These are phyloP conservation scores for Setaria italica DNA, from an alignment of 202 grass and related monocot genomes.

Conservation along the genomic window DNA sequence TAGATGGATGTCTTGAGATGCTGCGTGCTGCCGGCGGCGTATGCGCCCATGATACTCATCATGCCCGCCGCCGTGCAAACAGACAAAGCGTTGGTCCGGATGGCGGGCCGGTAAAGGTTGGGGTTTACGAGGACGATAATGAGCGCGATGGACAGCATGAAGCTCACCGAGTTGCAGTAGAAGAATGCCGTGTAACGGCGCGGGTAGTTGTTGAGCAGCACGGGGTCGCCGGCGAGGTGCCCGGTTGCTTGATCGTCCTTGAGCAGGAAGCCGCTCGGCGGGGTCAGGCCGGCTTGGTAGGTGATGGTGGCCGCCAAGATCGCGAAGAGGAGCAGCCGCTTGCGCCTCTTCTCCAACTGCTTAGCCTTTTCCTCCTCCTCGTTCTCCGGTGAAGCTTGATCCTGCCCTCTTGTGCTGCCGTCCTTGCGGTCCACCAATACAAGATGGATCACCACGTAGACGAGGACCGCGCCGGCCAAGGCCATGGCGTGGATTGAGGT, in stretches of 20 bases:
- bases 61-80: conserved; percentile 21
- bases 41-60: conserved; percentile 15
- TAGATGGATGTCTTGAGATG: not conserved
- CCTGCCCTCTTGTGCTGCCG: not conserved
- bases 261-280: not conserved
- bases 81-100: conserved; percentile 25
- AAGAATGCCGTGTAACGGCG: conserved; percentile 10
- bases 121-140: conserved; percentile 48
- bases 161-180: conserved; percentile 47
- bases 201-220: conserved; percentile 1
- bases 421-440: not conserved
- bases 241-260: not conserved
- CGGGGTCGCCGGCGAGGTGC: not conserved
- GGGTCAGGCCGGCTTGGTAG: not conserved
- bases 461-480: not conserved
- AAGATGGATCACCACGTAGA: conserved; percentile 13
- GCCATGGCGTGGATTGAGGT: conserved; percentile 10
- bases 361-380: no score
- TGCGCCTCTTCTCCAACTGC: not conserved
- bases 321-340: not conserved
- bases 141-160: conserved; percentile 48
- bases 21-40: conserved; percentile 27
- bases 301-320: conserved; percentile 14
- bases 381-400: not conserved
- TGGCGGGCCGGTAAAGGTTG: conserved; percentile 10